A percentile compares a stretch with the other conserved stretches of the same genome.
These are phyloP conservation scores for Penicillium diatomitis DNA, from an alignment of 495 filamentous ascomycete species.

Conservation along the genomic window DNA sequence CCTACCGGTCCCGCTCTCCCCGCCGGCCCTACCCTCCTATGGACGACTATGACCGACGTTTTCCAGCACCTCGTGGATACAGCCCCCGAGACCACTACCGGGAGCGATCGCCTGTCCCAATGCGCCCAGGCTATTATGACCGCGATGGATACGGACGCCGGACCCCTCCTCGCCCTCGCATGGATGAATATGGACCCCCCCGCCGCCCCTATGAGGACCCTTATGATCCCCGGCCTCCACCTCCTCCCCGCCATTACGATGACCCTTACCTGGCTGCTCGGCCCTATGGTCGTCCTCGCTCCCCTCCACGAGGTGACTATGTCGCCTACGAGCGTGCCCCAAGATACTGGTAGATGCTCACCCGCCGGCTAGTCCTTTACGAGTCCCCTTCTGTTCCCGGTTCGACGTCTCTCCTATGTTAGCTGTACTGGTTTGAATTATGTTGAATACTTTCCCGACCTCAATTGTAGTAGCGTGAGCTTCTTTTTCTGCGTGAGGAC, in stretches of 20 bases:
- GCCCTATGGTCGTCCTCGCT: slow-evolving; percentile 36
- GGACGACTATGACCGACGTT: slow-evolving; percentile 70
- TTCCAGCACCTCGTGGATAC: slow-evolving; percentile 67
- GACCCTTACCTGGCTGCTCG: slow-evolving; percentile 37
- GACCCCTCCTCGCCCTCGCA: slow-evolving; percentile 58
- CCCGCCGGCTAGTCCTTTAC: not conserved
- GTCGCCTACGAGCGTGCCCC: slow-evolving; percentile 33
- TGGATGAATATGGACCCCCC: slow-evolving; percentile 64
- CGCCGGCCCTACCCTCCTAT: slow-evolving; percentile 58
- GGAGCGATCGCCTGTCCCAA: slow-evolving; percentile 64
- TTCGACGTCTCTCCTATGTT: too few species aligned
- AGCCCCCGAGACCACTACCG: slow-evolving; percentile 81
- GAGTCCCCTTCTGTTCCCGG: too few species aligned
- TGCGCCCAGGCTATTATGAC: slow-evolving; percentile 79
- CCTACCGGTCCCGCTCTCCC: slow-evolving; percentile 67
- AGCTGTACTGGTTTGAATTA: too few species aligned
- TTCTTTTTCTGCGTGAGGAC: too few species aligned
- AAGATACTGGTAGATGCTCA: slow-evolving; percentile 33
- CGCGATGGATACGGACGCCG: slow-evolving; percentile 61
- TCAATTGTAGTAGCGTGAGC: too few species aligned
- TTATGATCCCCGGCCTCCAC: slow-evolving; percentile 36
- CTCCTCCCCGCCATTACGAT: slow-evolving; percentile 37
- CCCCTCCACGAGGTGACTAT: slow-evolving; percentile 36
- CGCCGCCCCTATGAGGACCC: slow-evolving; percentile 46
- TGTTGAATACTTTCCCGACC: too few species aligned